These are phyloP conservation scores for Colletotrichum zoysiae DNA, from an alignment of 2,329 filamentous ascomycete genomes.

Conservation along the genomic window DNA sequence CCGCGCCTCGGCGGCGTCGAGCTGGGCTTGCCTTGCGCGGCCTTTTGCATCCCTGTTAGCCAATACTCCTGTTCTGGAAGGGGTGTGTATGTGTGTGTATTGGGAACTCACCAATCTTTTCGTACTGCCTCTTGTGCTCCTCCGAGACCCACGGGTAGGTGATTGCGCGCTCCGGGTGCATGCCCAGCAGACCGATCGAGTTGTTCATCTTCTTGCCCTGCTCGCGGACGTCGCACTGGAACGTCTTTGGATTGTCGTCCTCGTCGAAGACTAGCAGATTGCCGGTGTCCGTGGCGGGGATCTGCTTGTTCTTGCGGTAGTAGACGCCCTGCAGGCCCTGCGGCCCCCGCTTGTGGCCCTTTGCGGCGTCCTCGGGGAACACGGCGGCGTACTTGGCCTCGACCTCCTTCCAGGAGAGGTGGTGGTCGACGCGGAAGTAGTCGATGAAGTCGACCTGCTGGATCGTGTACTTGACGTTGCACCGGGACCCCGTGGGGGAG, in stretches of 20 bases:
- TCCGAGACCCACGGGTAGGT: constrained; percentile 49
- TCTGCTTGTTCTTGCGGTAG: constrained; percentile 44
- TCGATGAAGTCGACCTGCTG: constrained; percentile 44
- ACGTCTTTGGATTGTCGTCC: constrained; percentile 41
- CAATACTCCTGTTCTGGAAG: not conserved
- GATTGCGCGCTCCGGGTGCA: constrained; percentile 52
- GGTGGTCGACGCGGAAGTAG: constrained; percentile 42
- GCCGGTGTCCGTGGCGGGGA: constrained; percentile 39
- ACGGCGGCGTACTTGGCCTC: constrained; percentile 42
- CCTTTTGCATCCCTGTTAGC: constrained; percentile 27
- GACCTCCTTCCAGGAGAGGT: constrained; percentile 43
- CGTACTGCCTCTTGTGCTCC: constrained; percentile 45
- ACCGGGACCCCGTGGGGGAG: constrained; percentile 40
- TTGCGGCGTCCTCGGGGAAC: constrained; percentile 40
- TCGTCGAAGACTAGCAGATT: constrained; percentile 43
- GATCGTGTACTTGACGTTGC: constrained; percentile 44
- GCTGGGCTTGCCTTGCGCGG: constrained; percentile 40
- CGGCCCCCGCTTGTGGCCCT: constrained; percentile 41
- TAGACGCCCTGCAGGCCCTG: constrained; percentile 42
- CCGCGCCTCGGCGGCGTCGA: constrained; percentile 38
- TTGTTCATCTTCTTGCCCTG: constrained; percentile 46
- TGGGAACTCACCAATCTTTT: constrained; percentile 46
- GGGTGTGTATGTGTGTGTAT: too few species aligned
- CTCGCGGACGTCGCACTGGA: constrained; percentile 44
- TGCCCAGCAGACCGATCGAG: constrained; percentile 47